Base-by-base conservation (phyloP, 129 eudicot genomes). In the Flaveria brownii region DNA sequence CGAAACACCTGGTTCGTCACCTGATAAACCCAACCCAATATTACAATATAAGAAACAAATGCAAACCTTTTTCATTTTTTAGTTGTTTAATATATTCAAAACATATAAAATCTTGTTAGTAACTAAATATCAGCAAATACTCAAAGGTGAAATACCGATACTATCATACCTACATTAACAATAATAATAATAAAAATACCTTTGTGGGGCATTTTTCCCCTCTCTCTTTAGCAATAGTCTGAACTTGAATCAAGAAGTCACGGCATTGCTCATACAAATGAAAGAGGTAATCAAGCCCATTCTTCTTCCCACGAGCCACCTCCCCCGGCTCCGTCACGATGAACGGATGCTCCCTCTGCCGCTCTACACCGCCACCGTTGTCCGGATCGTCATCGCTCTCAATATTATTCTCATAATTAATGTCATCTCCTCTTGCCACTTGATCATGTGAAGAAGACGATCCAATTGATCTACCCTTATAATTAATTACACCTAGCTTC, bases 241-340 rank as follows among this genome's bases (percentile, higher is more conserved):
- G 99, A 77, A 94, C 99, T 70, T 94, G 97, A 67, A 91, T 79
- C 88, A 94, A 88, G 90, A 94, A 94, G 7, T 89, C 99, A 56
- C 96, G 91, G 77, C 99, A 94, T 60, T 87, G 99, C 28, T 94
- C 99, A 62, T 94, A 94, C 3, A 94, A 84, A 82, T 94, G 99
- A 84, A 94, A 94, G 63, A 94, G 72, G 68, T 94, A 94, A 87
- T 94, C 99, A 18, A 94, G 88, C 20, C 99, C 99, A 71, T 94
- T 94, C 89, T 94, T 94, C 55, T 94, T 94, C 16, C 99, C 99
- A 74, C 99, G 96, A 28, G 99, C 99, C 84, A 94, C 99, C 82
- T 94, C 99, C 5, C 99, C 99, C 1, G 99, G 99, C 90, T 91
- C 99, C 23, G 99, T 91, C 60, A 92, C 98, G 9, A 90, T 94